Conservation (phyloP, 2,329 filamentous ascomycete genomes). For the Trichoderma pleuroti region DNA sequence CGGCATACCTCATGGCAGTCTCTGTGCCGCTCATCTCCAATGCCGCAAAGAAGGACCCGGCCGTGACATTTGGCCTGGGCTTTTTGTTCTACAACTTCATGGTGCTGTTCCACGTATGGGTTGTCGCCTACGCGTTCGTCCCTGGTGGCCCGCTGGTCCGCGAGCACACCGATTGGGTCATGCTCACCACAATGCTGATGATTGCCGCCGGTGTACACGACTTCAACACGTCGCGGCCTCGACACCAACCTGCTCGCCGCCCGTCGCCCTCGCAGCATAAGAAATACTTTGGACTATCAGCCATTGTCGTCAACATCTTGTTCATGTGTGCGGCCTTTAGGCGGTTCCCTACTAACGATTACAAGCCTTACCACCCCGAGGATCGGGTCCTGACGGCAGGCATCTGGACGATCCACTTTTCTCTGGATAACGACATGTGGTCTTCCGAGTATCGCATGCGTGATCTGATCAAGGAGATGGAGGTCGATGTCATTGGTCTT, state of each 20-base stretch:
- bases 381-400: slow-evolving; percentile 87
- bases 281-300: slow-evolving; percentile 53
- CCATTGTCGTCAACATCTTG: slow-evolving; percentile 74
- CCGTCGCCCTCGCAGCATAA: slow-evolving; percentile 42
- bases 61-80: slow-evolving; percentile 77
- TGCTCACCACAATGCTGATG: slow-evolving; percentile 78
- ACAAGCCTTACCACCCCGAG: slow-evolving; percentile 82
- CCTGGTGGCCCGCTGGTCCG: slow-evolving; percentile 88
- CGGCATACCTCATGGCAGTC: slow-evolving; percentile 78
- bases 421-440: slow-evolving; percentile 98
- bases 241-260: slow-evolving; percentile 33
- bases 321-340: slow-evolving; percentile 79
- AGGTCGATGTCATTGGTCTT: slow-evolving; percentile 94
- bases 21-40: slow-evolving; percentile 71
- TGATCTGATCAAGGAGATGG: slow-evolving; percentile 85
- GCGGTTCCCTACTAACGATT: slow-evolving; percentile 89
- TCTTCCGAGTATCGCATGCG: slow-evolving; percentile 92
- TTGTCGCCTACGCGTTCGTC: slow-evolving; percentile 96
- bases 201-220: slow-evolving; percentile 85
- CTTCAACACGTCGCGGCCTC: slow-evolving; percentile 50
- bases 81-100: slow-evolving; percentile 92
- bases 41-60: slow-evolving; percentile 73
- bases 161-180: slow-evolving; percentile 94
- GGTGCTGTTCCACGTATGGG: slow-evolving; percentile 97
- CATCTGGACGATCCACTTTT: slow-evolving; percentile 99